Evolutionary conservation across 2,329 filamentous ascomycete species (phyloP), one percentile per base, ranked within the genome.

Genomic region (Colletotrichum higginsianum): DNA sequence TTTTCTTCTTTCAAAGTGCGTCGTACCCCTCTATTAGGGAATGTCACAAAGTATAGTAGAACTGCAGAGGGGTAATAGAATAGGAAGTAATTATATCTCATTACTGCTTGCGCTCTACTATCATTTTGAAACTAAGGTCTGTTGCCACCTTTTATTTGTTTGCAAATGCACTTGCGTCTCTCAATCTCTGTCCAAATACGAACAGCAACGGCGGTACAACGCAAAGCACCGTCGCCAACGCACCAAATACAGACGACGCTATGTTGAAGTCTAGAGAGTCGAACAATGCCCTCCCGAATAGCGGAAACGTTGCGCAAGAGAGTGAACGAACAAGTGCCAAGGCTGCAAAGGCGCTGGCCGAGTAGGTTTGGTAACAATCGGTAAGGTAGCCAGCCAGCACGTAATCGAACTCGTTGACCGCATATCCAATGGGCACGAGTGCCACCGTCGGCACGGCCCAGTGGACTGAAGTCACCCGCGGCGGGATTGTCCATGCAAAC

Each of bases 401-500:
- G 38, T 69, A 66, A 53, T 72, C 66, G 49, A 86, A 81, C 67
- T 88, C 86, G 18, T 86, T 86, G 26, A 84, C 74, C 0, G 84
- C 83, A 75, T 84, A 87, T 0, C 86, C 86, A 7, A 87, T 78
- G 1, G 84, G 76, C 0, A 84, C 75, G 1, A 87, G 79, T 0
- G 82, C 79, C 0, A 82, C 52, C 1, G 83, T 81, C 1, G 84
- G 81, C 1, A 82, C 79, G 11, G 83, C 76, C 80, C 83, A 85
- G 23, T 80, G 79, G 0, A 80, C 46, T n/a, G 73, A 65, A 38
- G 35, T 38, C 1, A 79, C 73, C 2, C 72, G 72, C 1, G 85
- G 85, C 1, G 86, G 86, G 3, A 86, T 81, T 1, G 85, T 86
- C 79, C 82, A 84, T 2, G 82, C 82, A 66, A 87, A 86, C 75